Base-by-base conservation (phyloP, 768 basidiomycete genomes). In the Cyclocybe cylindracea region DNA sequence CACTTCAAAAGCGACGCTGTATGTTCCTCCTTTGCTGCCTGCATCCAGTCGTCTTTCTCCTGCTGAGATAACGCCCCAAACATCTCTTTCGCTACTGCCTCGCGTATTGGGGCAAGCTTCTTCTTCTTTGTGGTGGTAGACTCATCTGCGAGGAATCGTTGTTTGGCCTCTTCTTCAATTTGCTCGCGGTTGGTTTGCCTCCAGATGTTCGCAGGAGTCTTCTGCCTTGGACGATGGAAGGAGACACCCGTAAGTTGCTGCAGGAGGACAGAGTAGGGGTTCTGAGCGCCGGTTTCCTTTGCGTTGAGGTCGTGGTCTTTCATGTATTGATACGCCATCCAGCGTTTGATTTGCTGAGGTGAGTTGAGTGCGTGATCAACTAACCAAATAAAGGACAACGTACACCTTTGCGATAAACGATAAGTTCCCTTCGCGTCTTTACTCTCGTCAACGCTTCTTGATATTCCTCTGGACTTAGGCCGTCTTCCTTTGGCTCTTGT, bases 281-380 rank as follows among this genome's bases (percentile, higher is more conserved):
- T 54, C 2, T 46, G 11, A 5, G 44, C 47, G 10, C 39, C 48
- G 16, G 49, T 33, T 6, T 58, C 49, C 18, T 46, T 43, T 8
- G 57, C 24, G 13, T 56, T 37, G n/a, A n/a, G n/a, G n/a, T n/a
- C n/a, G n/a, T n/a, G n/a, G n/a, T n/a, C n/a, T n/a, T n/a, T n/a
- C n/a, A 11, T 45, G 48, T 61, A 41, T 36, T 57, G 60, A 36
- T 59, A 59, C 5, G 44, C 39, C 36, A 61, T 14, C 48, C 58
- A n/a, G n/a, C n/a, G 42, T 16, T 53, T 46, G 32, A 61, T 59
- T 51, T 61, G 58, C 60, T 61, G 43, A 24, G 31, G 42, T 42
- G 10, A 7, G n/a, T 6, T 7, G 8, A 18, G 5, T 9, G 31
- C 42, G 39, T 52, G 44, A 37, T n/a, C n/a, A n/a, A n/a, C n/a